These are phyloP conservation scores for Erodium texanum DNA, from an alignment of 441 rosid species.

Conservation along the genomic window DNA sequence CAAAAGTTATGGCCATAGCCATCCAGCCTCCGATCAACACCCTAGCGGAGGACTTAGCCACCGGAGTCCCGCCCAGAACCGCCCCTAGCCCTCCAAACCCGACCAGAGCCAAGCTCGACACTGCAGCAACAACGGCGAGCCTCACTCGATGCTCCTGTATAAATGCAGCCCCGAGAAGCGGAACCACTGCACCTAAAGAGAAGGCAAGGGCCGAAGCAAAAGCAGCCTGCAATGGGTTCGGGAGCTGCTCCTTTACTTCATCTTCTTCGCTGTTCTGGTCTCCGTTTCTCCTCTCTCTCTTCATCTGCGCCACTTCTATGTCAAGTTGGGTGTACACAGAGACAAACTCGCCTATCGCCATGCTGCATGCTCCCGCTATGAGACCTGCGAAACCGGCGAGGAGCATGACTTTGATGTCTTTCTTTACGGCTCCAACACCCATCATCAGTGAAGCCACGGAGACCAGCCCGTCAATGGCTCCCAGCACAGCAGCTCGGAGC, in stretches of 20 bases:
- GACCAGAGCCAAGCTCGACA: not conserved
- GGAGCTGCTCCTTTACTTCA: not conserved
- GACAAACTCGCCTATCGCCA: constrained; percentile 95
- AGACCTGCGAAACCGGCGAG: constrained; percentile 79
- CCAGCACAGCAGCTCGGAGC: constrained; percentile 83
- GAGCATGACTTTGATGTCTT: constrained; percentile 67
- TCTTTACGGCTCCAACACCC: constrained; percentile 79
- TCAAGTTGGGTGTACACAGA: constrained; percentile 82
- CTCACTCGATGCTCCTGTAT: not conserved
- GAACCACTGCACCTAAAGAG: not conserved
- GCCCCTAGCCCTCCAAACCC: constrained; percentile 4
- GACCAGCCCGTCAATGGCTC: constrained; percentile 82
- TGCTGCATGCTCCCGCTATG: constrained; percentile 86
- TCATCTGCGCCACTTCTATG: constrained; percentile 60
- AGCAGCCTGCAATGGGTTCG: constrained; percentile 5
- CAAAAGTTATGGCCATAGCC: constrained; percentile 7
- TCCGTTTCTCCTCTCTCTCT: constrained; percentile 30
- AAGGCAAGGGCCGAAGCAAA: not conserved
- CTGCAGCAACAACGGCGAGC: constrained; percentile 1
- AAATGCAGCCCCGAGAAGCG: constrained; percentile 1
- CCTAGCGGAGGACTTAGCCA: not conserved
- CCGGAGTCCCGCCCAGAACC: not conserved
- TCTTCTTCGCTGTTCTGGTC: not conserved
- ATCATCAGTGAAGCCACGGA: constrained; percentile 77
- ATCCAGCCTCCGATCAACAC: constrained; percentile 4